Conservation (phyloP, 306 rosid species). For the Neltuma alba region DNA sequence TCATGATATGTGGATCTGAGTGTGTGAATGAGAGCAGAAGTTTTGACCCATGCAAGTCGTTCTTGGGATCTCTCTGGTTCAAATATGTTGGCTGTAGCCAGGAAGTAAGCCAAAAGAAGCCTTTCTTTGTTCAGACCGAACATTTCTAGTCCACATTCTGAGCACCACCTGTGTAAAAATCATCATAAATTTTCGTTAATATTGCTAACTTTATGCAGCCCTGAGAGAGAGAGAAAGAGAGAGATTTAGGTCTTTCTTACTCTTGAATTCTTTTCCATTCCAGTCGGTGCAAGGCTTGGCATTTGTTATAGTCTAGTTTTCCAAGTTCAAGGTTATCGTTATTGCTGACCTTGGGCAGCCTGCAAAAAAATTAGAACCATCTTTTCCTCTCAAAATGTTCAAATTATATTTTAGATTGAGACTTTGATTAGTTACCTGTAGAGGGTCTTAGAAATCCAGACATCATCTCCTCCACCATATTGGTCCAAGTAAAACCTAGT, state of each 20-base stretch:
- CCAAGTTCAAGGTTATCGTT: conserved; percentile 58
- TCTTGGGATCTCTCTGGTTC: conserved; percentile 58
- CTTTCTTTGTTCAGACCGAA: conserved; percentile 45
- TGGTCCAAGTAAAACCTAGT: conserved; percentile 58
- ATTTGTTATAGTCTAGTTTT: conserved; percentile 56
- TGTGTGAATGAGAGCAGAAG: conserved; percentile 41
- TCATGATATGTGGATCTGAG: conserved; percentile 39
- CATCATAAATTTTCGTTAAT: background rate
- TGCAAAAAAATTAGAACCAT: background rate
- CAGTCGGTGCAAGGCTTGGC: conserved; percentile 53
- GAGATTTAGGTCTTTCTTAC: conserved; percentile 32
- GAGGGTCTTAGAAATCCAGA: conserved; percentile 69
- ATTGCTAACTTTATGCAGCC: background rate
- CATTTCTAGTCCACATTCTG: conserved; percentile 44
- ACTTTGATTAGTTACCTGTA: conserved; percentile 45
- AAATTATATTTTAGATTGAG: background rate
- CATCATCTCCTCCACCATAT: conserved; percentile 60
- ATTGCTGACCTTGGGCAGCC: conserved; percentile 62
- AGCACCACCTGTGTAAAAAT: conserved; percentile 50
- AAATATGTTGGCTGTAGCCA: conserved; percentile 54
- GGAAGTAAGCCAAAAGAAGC: conserved; percentile 51
- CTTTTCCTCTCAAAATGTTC: background rate
- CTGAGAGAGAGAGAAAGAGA: too few species aligned
- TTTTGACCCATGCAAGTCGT: conserved; percentile 65
- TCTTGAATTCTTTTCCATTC: conserved; percentile 59